A percentile compares a stretch with the other conserved stretches of the same genome.
These are phyloP conservation scores for Brasilioporus rufonigricans DNA, from an alignment of 768 basidiomycete species.

Conservation along the genomic window DNA sequence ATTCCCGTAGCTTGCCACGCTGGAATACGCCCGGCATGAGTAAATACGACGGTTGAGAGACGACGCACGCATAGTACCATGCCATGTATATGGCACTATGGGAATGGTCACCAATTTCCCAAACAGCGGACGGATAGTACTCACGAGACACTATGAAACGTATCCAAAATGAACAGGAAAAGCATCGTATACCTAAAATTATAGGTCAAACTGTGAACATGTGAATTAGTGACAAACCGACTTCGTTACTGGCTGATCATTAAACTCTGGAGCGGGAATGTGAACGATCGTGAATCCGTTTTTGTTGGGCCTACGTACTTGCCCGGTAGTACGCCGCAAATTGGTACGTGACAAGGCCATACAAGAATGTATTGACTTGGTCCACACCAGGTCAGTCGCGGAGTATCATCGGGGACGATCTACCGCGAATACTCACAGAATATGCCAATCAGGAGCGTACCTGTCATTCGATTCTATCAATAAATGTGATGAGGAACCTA, in stretches of 20 bases:
- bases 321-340: background rate
- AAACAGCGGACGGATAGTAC: background rate
- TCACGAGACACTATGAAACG: background rate
- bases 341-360: conserved; percentile 28
- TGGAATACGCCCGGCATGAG: background rate
- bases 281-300: background rate
- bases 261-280: background rate
- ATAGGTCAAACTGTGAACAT: too few relatives aligned
- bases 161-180: background rate
- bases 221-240: background rate
- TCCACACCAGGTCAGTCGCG: background rate
- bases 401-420: background rate
- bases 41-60: background rate
- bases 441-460: background rate
- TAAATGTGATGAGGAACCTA: background rate
- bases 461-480: background rate
- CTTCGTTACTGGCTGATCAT: background rate
- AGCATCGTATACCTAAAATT: background rate
- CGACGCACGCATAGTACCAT: background rate
- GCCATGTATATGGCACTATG: background rate
- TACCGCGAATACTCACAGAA: background rate
- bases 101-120: background rate
- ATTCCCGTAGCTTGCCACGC: background rate
- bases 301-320: background rate
- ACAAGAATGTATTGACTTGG: conserved; percentile 27